phyloP scores from a whole-genome alignment of 805 yeast species.

The Candida hispaniensis region DNA sequence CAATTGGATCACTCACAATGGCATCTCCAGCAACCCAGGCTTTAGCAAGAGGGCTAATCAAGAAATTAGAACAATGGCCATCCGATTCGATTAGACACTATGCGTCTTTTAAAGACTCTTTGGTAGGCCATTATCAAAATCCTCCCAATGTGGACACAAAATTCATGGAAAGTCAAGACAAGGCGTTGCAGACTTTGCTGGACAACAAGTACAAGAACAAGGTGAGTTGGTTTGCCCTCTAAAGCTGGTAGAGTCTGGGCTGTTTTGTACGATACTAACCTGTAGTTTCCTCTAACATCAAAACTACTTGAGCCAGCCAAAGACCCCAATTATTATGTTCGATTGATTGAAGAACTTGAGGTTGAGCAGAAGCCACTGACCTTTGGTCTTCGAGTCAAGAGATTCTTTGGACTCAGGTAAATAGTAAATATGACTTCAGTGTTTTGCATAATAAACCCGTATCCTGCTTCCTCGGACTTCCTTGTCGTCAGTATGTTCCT shows the following conservation, averaged over 20 bases:
- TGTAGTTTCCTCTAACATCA: slow-evolving; percentile 11
- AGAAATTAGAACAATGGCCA: slow-evolving; percentile 14
- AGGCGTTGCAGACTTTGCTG: slow-evolving; percentile 11
- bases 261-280: slow-evolving; percentile 3
- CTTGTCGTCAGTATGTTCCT: slow-evolving; percentile 25
- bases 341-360: slow-evolving; percentile 8
- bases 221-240: slow-evolving; percentile 3
- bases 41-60: no score
- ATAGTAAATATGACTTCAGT: slow-evolving; percentile 22
- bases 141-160: slow-evolving; percentile 10
- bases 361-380: no score
- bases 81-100: slow-evolving; percentile 13
- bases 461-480: slow-evolving; percentile 23
- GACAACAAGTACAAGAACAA: slow-evolving; percentile 14
- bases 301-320: slow-evolving; percentile 13
- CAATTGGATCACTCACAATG: no score
- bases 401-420: no score
- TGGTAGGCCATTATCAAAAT: slow-evolving; percentile 13
- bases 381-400: no score
- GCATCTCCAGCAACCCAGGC: no score
- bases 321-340: slow-evolving; percentile 15
- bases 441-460: slow-evolving; percentile 29
- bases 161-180: slow-evolving; percentile 11
- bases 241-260: not conserved
- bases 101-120: slow-evolving; percentile 13